Conservation (phyloP, 2,329 filamentous ascomycete genomes). For the Colletotrichum spinosum region DNA sequence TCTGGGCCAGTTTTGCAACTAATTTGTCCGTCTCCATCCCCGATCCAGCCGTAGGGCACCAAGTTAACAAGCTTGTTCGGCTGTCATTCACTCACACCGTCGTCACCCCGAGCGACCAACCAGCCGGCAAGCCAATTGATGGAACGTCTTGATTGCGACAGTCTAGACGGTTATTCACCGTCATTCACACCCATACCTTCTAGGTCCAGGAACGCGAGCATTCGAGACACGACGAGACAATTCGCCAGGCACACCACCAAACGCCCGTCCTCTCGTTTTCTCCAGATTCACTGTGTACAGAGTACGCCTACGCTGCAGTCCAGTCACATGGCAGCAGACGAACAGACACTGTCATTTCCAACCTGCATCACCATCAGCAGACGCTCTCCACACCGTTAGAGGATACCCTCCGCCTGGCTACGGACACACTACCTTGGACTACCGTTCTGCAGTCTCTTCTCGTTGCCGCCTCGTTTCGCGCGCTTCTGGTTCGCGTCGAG, state of each 20-base stretch:
- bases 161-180: background rate
- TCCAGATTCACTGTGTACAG: no score
- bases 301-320: background rate
- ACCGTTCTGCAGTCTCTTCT: no score
- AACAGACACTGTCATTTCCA: background rate
- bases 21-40: slow-evolving; percentile 16
- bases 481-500: background rate
- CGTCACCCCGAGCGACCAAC: slow-evolving; percentile 25
- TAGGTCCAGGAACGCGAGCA: slow-evolving; percentile 30
- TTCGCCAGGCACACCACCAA: slow-evolving; percentile 10
- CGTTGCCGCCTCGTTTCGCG: background rate
- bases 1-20: background rate
- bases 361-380: background rate
- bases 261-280: slow-evolving; percentile 19
- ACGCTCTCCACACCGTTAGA: no score
- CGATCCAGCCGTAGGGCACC: slow-evolving; percentile 13
- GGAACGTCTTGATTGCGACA: background rate
- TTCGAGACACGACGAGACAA: slow-evolving; percentile 35
- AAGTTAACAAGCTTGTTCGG: slow-evolving; percentile 1
- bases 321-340: background rate
- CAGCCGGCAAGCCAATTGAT: slow-evolving; percentile 3
- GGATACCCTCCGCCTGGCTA: no score
- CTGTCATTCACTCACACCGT: slow-evolving; percentile 9
- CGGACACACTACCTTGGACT: no score
- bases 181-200: slow-evolving; percentile 4